These are phyloP conservation scores for Trichoderma harzianum DNA, from an alignment of 2,329 filamentous ascomycete genomes.

Conservation along the genomic window DNA sequence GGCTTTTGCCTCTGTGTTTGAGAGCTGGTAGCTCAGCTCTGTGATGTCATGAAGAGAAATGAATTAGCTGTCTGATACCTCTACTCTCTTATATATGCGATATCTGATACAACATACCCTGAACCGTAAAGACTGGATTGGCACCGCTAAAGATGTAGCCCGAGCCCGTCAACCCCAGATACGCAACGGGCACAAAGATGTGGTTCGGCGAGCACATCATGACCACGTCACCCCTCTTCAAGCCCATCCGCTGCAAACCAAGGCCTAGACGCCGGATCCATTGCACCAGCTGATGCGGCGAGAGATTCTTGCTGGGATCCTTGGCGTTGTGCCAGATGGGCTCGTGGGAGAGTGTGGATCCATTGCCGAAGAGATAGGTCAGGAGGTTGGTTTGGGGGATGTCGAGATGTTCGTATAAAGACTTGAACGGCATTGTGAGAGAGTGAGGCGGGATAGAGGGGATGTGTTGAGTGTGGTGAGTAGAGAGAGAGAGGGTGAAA, in stretches of 20 bases:
- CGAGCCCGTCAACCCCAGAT: conserved; percentile 50
- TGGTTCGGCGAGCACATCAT: conserved; percentile 54
- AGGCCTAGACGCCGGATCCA: conserved; percentile 51
- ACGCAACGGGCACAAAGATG: conserved; percentile 53
- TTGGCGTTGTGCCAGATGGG: conserved; percentile 54
- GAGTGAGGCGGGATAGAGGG: background rate
- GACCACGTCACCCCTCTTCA: conserved; percentile 48
- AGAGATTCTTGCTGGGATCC: conserved; percentile 42
- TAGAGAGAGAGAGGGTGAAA: background rate
- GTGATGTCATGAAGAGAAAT: background rate
- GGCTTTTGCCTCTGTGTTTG: conserved; percentile 47
- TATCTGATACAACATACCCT: conserved; percentile 33
- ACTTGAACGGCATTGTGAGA: conserved; percentile 40
- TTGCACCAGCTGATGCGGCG: conserved; percentile 44
- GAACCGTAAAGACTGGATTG: conserved; percentile 50
- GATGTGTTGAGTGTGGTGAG: background rate
- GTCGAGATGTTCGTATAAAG: conserved; percentile 40
- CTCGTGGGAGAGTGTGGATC: conserved; percentile 36
- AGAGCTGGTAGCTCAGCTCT: conserved; percentile 52
- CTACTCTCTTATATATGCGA: background rate
- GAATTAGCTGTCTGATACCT: background rate
- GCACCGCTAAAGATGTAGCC: conserved; percentile 53
- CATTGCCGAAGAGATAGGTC: conserved; percentile 34
- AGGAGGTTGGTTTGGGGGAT: conserved; percentile 46
- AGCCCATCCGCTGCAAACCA: conserved; percentile 44